Evolutionary conservation across 1,139 yeast genomes (phyloP), one percentile per base, ranked within the genome.

Genomic region (Suhomyces chickasaworum): DNA sequence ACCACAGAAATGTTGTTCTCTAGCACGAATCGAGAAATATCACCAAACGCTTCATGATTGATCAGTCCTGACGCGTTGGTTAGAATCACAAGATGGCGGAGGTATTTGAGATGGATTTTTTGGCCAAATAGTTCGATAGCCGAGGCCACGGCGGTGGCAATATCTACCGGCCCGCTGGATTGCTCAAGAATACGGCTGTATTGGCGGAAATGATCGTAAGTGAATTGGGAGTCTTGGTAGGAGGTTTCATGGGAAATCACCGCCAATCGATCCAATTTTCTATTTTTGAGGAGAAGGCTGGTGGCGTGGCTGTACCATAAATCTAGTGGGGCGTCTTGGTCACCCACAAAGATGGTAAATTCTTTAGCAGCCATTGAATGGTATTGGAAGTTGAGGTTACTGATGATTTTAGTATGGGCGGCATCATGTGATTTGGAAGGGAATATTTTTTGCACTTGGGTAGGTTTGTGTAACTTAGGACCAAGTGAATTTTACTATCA

Each of bases 241-340:
- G 53, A 44, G 13, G 57, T 63, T 0, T 55, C 59, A 30, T 49
- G 52, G 32, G 16, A 65, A 2, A 80, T 64, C 3, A 82, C 60
- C 0, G 82, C 78, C 1, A 82, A 70, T 35, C 68, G 66, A 54
- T 84, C 89, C 3, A 83, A 76, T 56, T 82, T 83, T 38, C 88
- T 69, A 5, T 73, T 84, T 44, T 73, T 67, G 47, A 77, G 49
- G 37, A 75, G 69, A 50, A 81, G 77, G 30, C 68, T 62, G 4
- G 74, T 58, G 18, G 80, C 62, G 31, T 69, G 61, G 48, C 77
- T 76, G 51, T 75, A 78, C 29, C 64, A 61, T 48, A 75, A 56
- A 18, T 39, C 43, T 2, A 39, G 34, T 4, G 44, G 69, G 53
- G 67, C 20, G 79, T 69, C 27, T 74, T 63, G 4, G 58, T 84